Percentiles rank a stretch among this genome's conserved stretches.
These are phyloP conservation scores for Phytophthora sp. DNA, from an alignment of 352 stramenopile genomes.

Conservation along the genomic window DNA sequence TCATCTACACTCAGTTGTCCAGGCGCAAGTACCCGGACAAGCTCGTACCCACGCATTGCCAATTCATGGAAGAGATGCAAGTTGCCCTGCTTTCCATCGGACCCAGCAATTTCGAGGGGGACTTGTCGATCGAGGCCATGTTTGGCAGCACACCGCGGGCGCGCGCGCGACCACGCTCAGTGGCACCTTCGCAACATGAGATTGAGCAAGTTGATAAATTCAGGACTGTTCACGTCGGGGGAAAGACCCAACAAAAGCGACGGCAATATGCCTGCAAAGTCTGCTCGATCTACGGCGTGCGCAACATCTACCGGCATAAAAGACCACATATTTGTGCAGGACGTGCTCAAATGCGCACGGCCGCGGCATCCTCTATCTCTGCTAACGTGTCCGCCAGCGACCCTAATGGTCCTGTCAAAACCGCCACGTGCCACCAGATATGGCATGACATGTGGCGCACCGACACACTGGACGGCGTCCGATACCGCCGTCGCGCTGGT, in stretches of 20 bases:
- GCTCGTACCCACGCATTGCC: neutral
- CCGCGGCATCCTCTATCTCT: neutral
- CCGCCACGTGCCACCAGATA: too few species aligned
- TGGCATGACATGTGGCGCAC: conserved; percentile 16
- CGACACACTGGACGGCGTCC: neutral
- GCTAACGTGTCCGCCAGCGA: neutral
- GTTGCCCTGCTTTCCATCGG: neutral
- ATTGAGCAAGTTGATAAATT: neutral
- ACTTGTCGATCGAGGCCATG: neutral
- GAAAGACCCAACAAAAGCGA: neutral
- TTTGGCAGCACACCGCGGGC: neutral
- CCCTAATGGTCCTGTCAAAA: neutral
- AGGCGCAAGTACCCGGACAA: neutral
- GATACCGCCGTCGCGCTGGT: too few species aligned
- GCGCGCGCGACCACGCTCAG: neutral
- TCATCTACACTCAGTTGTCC: conserved; percentile 5
- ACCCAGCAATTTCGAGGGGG: conserved; percentile 9
- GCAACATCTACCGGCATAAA: neutral
- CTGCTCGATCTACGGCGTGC: conserved; percentile 5
- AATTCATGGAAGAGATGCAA: conserved; percentile 9
- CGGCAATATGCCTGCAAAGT: conserved; percentile 14
- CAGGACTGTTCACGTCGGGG: neutral
- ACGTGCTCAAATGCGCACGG: neutral
- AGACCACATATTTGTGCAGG: conserved; percentile 3
- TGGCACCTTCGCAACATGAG: neutral